Evolutionary conservation across 371 early-diverging fungal species (phyloP).

Genomic region (Funneliformis caledonium): DNA sequence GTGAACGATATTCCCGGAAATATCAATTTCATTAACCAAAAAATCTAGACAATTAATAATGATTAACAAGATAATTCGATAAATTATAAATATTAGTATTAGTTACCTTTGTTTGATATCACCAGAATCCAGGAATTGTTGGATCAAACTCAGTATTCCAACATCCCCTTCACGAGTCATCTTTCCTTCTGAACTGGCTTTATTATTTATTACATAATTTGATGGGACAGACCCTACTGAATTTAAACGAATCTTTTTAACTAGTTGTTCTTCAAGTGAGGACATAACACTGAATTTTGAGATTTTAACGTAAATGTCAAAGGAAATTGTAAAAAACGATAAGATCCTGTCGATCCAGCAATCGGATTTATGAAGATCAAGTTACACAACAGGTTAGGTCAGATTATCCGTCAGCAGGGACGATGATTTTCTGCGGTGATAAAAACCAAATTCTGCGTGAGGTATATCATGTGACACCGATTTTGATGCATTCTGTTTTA

Average conservation of each 20-base stretch:
- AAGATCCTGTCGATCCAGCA: background rate
- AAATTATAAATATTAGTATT: constrained; percentile 31
- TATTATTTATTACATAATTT: background rate
- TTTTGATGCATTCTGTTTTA: too few relatives aligned
- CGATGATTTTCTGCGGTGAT: too few relatives aligned
- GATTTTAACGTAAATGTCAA: background rate
- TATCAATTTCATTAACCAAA: constrained; percentile 91
- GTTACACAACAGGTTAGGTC: background rate
- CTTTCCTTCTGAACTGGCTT: background rate
- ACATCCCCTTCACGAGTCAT: constrained; percentile 64
- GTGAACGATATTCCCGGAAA: constrained; percentile 71
- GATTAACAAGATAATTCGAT: background rate
- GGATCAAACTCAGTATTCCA: constrained; percentile 79
- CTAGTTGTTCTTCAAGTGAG: background rate
- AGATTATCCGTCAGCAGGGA: too few relatives aligned
- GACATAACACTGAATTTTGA: background rate
- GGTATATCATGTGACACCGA: too few relatives aligned
- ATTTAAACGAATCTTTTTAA: constrained; percentile 21
- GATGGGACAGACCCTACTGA: background rate
- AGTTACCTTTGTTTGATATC: constrained; percentile 79
- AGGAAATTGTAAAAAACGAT: background rate
- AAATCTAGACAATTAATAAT: constrained; percentile 51
- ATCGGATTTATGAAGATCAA: background rate
- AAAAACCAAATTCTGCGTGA: too few relatives aligned
- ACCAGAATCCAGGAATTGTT: constrained; percentile 67